phyloP scores from a whole-genome alignment of 371 early-diverging fungal genomes.

The Rhizomucor pusillus region DNA sequence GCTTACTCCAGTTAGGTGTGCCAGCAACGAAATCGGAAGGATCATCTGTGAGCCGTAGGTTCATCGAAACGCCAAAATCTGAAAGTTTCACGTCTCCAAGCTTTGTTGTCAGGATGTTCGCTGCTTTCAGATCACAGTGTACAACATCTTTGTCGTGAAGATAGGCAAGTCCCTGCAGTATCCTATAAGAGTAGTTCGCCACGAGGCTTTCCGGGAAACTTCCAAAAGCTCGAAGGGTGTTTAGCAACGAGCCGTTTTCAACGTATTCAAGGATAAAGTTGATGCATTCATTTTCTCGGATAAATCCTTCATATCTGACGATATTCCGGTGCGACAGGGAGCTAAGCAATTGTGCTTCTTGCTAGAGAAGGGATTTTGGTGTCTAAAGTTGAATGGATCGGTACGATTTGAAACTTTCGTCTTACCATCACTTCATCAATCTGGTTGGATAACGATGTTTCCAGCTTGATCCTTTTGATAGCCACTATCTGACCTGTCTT shows the following conservation, averaged over 20 bases:
- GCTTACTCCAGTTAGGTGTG: constrained; percentile 92
- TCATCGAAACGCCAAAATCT: constrained; percentile 89
- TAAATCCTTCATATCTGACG: constrained; percentile 82
- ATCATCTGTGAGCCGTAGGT: constrained; percentile 59
- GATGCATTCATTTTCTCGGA: constrained; percentile 63
- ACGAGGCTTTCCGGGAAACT: constrained; percentile 87
- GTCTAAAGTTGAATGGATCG: neutral
- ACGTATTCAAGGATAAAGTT: constrained; percentile 90
- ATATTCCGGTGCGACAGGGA: constrained; percentile 77
- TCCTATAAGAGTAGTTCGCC: constrained; percentile 80
- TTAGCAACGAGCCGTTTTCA: constrained; percentile 89
- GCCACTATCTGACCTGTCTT: constrained; percentile 85
- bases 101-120: constrained; percentile 91
- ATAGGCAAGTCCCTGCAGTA: constrained; percentile 83
- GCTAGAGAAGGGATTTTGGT: constrained; percentile 31
- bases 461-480: constrained; percentile 75
- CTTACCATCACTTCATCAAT: constrained; percentile 46
- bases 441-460: constrained; percentile 40
- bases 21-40: constrained; percentile 72
- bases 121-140: constrained; percentile 96
- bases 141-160: constrained; percentile 83
- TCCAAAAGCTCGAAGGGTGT: constrained; percentile 84
- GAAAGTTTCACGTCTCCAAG: constrained; percentile 88
- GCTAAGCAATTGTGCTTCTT: constrained; percentile 69
- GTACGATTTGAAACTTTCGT: neutral